A percentile compares a stretch with the other conserved stretches of the same genome.
Evolutionary conservation across 1,139 yeast genomes (phyloP).

Genomic region (Candida gigantensis): DNA sequence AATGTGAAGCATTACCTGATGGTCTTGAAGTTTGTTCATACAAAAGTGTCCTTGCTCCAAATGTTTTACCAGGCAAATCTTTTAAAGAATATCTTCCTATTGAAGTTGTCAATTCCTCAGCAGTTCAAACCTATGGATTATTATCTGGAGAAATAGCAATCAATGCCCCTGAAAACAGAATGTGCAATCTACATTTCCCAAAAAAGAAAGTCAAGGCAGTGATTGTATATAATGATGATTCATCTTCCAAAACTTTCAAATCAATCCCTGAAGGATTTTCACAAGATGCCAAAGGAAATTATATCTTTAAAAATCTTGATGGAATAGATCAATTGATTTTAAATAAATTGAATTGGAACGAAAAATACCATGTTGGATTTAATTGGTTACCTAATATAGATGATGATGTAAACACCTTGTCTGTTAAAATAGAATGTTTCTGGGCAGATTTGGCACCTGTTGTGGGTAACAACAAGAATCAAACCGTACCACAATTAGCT

Average conservation of each 20-base stretch:
- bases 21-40: conserved; percentile 58
- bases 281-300: conserved; percentile 51
- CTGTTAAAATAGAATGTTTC: conserved; percentile 60
- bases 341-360: conserved; percentile 65
- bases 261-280: conserved; percentile 54
- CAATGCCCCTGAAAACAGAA: conserved; percentile 60
- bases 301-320: conserved; percentile 48
- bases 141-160: conserved; percentile 63
- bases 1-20: conserved; percentile 36
- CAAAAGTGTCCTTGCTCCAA: conserved; percentile 51
- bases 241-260: conserved; percentile 34
- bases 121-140: conserved; percentile 62
- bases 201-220: conserved; percentile 18
- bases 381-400: conserved; percentile 76
- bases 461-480: conserved; percentile 35
- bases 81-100: conserved; percentile 49
- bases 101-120: conserved; percentile 50
- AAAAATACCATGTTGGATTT: conserved; percentile 59
- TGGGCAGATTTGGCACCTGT: conserved; percentile 63
- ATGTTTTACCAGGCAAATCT: conserved; percentile 43
- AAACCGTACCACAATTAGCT: conserved; percentile 20
- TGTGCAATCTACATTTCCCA: conserved; percentile 58
- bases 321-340: conserved; percentile 67
- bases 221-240: conserved; percentile 5
- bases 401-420: conserved; percentile 42